Percentiles rank a stretch among this genome's conserved stretches.
phyloP scores from a whole-genome alignment of 768 basidiomycete species.

The Favolaschia claudopus region DNA sequence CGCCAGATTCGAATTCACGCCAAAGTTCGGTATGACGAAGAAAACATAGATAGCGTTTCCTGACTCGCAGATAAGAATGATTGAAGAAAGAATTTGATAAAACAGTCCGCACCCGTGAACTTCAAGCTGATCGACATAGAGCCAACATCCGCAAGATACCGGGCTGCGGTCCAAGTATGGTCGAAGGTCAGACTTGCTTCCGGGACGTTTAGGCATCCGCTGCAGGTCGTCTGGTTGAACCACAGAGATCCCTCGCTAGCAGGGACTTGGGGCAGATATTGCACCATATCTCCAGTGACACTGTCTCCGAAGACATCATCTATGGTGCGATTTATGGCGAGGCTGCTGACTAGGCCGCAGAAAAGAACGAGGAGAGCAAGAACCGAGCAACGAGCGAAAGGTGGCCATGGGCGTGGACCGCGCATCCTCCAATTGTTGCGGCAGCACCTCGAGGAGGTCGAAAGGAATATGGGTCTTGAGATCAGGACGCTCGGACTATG shows the following conservation, averaged over 20 bases:
- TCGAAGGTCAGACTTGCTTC: constrained; percentile 8
- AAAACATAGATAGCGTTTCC: constrained; percentile 30
- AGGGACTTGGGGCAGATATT: constrained; percentile 21
- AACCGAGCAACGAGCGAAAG: constrained; percentile 16
- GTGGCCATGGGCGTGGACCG: constrained; percentile 7
- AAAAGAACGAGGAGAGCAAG: not conserved
- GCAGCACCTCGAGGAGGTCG: not conserved
- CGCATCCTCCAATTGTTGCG: constrained; percentile 17
- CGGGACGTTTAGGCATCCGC: constrained; percentile 16
- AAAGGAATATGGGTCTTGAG: not conserved
- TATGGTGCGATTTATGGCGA: constrained; percentile 28
- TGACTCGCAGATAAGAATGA: not conserved
- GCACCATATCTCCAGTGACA: constrained; percentile 15
- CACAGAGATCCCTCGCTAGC: not conserved
- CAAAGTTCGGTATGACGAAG: constrained; percentile 28
- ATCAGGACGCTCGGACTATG: not conserved
- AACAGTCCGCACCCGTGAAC: constrained; percentile 20
- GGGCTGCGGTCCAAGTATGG: constrained; percentile 25
- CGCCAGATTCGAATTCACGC: not conserved
- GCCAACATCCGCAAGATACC: constrained; percentile 14
- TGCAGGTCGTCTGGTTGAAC: constrained; percentile 23
- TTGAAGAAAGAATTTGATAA: not conserved
- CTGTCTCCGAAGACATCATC: constrained; percentile 30
- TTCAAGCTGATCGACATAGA: constrained; percentile 18
- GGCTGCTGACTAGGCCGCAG: not conserved